Evolutionary conservation across 164 flowering plant genomes (phyloP).

Genomic region (Kingdonia uniflora): DNA sequence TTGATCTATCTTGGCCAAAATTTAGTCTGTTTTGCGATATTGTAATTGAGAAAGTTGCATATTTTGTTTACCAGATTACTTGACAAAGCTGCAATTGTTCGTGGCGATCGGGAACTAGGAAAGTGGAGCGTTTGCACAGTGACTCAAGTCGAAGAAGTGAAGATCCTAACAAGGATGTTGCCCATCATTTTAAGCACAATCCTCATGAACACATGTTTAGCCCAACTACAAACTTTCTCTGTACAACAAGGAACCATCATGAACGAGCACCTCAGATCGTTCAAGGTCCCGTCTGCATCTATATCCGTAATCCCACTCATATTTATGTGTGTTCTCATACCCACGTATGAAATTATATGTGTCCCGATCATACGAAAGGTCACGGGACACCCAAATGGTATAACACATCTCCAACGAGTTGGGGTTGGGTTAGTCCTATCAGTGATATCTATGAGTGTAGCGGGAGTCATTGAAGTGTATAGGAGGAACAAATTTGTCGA

Average conservation of each 20-base stretch:
- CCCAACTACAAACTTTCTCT: slow-evolving; percentile 76
- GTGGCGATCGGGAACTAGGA: background rate
- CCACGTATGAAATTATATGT: slow-evolving; percentile 47
- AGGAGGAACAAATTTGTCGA: slow-evolving; percentile 25
- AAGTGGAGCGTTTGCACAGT: slow-evolving; percentile 56
- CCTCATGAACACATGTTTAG: slow-evolving; percentile 60
- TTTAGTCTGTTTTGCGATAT: no score
- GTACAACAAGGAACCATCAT: slow-evolving; percentile 66
- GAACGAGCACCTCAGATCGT: slow-evolving; percentile 37
- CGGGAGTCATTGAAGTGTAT: slow-evolving; percentile 55
- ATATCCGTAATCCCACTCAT: slow-evolving; percentile 67
- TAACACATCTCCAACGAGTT: slow-evolving; percentile 50
- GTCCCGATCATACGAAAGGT: slow-evolving; percentile 52
- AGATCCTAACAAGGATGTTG: slow-evolving; percentile 42
- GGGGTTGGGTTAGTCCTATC: slow-evolving; percentile 58
- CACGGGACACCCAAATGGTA: slow-evolving; percentile 50
- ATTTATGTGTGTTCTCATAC: slow-evolving; percentile 56
- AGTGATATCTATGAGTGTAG: slow-evolving; percentile 67
- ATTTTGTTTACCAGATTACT: background rate
- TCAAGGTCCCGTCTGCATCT: slow-evolving; percentile 68
- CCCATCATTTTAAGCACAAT: slow-evolving; percentile 76
- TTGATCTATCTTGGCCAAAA: no score
- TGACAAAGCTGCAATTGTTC: background rate
- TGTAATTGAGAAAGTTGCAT: no score
- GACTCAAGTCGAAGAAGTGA: slow-evolving; percentile 65